Evolutionary conservation across 1,139 yeast species (phyloP).

Genomic region (Kluyveromyces marxianus): DNA sequence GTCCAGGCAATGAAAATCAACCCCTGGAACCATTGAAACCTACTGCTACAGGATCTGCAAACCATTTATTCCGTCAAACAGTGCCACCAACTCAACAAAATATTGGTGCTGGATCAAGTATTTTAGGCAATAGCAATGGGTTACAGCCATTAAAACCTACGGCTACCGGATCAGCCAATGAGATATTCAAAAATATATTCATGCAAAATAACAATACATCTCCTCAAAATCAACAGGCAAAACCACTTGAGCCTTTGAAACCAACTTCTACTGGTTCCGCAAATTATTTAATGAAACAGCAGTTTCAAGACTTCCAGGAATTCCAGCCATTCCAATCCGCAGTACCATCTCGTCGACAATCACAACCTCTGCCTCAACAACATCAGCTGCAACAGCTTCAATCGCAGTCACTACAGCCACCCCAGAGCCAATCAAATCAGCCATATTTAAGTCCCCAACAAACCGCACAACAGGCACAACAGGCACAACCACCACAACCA

Average conservation of each 20-base stretch:
- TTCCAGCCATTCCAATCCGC: slow-evolving; percentile 4
- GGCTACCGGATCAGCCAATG: slow-evolving; percentile 44
- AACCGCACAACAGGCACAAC: too few relatives aligned
- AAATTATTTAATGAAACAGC: slow-evolving; percentile 25
- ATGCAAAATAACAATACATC: neutral
- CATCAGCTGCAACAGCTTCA: slow-evolving; percentile 9
- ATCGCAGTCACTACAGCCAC: slow-evolving; percentile 6
- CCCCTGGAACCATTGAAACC: slow-evolving; percentile 36
- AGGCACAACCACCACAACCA: too few relatives aligned
- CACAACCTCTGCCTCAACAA: neutral
- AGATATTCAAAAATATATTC: slow-evolving; percentile 15
- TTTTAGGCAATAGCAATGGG: slow-evolving; percentile 1
- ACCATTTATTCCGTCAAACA: slow-evolving; percentile 16
- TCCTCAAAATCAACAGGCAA: neutral
- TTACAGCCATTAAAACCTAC: slow-evolving; percentile 40
- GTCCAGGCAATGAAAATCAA: slow-evolving; percentile 1
- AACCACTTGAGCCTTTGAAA: slow-evolving; percentile 13
- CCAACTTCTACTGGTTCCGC: slow-evolving; percentile 31
- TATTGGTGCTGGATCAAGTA: slow-evolving; percentile 6
- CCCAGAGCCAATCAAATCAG: neutral
- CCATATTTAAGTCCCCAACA: too few relatives aligned
- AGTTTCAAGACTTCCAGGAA: slow-evolving; percentile 7
- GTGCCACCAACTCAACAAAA: slow-evolving; percentile 2
- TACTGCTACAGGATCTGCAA: slow-evolving; percentile 49
- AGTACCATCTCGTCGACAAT: neutral